These are phyloP conservation scores for Lablab purpureus DNA, from an alignment of 306 rosid species.

Conservation along the genomic window DNA sequence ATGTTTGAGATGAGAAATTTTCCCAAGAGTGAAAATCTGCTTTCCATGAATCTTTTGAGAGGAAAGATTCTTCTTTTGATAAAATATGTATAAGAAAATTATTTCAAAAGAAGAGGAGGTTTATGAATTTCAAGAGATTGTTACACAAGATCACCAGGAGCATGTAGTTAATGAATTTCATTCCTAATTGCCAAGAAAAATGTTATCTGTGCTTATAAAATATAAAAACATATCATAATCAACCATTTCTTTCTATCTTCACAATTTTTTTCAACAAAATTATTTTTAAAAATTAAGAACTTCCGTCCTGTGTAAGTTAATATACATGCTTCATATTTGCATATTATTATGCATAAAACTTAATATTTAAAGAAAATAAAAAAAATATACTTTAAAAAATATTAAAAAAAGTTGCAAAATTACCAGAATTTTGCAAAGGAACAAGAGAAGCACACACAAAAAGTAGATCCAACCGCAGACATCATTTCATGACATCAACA, in stretches of 20 bases:
- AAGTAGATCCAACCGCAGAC: constrained; percentile 42
- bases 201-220: not conserved
- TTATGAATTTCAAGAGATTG: not conserved
- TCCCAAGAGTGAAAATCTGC: constrained; percentile 8
- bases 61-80: not conserved
- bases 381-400: not conserved
- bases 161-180: not conserved
- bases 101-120: not conserved
- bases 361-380: not conserved
- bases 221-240: not conserved
- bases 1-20: not conserved
- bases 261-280: not conserved
- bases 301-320: constrained; percentile 17
- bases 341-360: not conserved
- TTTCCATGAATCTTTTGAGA: constrained; percentile 23
- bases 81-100: constrained; percentile 10
- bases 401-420: not conserved
- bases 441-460: constrained; percentile 13
- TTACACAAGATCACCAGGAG: not conserved
- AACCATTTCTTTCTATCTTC: not conserved
- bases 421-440: not conserved
- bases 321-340: not conserved
- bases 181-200: constrained; percentile 20
- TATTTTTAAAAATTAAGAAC: not conserved
- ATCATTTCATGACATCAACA: constrained; percentile 24